These are phyloP conservation scores for Prunus padus DNA, from an alignment of 306 rosid species.

Conservation along the genomic window DNA sequence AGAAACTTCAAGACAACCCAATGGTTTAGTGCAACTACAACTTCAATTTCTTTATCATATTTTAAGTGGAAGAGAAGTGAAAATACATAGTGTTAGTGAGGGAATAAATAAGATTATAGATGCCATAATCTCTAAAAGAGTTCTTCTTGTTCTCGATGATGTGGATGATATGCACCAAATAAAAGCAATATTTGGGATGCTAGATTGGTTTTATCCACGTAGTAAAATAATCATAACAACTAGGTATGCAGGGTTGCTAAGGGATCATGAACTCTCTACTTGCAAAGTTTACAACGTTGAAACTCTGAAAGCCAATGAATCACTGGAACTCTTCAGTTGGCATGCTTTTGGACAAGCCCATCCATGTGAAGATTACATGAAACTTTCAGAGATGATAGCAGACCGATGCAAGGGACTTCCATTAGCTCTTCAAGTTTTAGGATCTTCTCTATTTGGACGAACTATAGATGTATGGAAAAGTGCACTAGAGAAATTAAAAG, in stretches of 20 bases:
- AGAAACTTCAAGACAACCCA: background rate
- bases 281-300: background rate
- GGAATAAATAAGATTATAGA: background rate
- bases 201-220: background rate
- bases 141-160: background rate
- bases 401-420: background rate
- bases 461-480: background rate
- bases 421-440: background rate
- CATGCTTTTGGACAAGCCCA: background rate
- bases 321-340: background rate
- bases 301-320: background rate
- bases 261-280: background rate
- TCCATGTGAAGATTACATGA: background rate
- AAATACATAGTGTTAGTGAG: background rate
- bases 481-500: background rate
- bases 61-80: background rate
- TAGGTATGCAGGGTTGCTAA: background rate
- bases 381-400: background rate
- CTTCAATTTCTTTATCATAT: background rate
- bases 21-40: background rate
- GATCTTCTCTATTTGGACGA: background rate
- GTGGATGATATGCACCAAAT: constrained; percentile 1
- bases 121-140: background rate
- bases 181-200: background rate
- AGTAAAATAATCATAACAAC: background rate